Percentiles rank a stretch among this genome's conserved stretches.
phyloP scores from a whole-genome alignment of 148 eudicot species.

The Rhododendron kiyosumense region DNA sequence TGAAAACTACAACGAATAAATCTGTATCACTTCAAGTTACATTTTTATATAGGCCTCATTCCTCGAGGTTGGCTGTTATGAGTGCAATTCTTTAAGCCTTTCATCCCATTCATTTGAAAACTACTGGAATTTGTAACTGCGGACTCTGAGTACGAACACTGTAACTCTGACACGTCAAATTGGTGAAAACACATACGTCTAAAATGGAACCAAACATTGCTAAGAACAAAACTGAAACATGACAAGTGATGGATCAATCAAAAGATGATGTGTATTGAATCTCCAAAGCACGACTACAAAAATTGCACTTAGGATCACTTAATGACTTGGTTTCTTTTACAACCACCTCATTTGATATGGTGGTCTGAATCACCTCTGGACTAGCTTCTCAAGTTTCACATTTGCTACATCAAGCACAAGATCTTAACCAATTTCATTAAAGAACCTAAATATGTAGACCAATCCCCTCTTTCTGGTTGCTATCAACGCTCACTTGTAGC shows the following conservation, averaged over 20 bases:
- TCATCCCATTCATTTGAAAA: not conserved
- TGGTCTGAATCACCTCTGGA: too few species aligned
- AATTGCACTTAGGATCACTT: not conserved
- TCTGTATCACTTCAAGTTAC: not conserved
- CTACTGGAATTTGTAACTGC: not conserved
- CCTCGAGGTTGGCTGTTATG: not conserved
- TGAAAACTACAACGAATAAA: not conserved
- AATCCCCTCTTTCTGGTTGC: too few species aligned
- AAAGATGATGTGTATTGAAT: not conserved
- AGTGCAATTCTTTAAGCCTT: not conserved
- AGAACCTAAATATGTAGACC: too few species aligned
- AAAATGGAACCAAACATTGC: too few species aligned
- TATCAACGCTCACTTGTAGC: too few species aligned
- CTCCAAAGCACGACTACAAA: not conserved
- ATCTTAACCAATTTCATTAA: too few species aligned
- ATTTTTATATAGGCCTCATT: not conserved
- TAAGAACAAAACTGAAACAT: not conserved
- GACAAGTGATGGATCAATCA: not conserved
- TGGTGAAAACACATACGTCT: not conserved
- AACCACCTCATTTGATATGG: too few species aligned
- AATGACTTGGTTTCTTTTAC: too few species aligned
- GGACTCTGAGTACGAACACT: not conserved
- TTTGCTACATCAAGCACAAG: too few species aligned
- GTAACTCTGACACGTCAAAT: not conserved
- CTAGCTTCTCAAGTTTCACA: too few species aligned